Base-by-base conservation (phyloP, 140 eudicot species). In the Flaveria floridana region DNA sequence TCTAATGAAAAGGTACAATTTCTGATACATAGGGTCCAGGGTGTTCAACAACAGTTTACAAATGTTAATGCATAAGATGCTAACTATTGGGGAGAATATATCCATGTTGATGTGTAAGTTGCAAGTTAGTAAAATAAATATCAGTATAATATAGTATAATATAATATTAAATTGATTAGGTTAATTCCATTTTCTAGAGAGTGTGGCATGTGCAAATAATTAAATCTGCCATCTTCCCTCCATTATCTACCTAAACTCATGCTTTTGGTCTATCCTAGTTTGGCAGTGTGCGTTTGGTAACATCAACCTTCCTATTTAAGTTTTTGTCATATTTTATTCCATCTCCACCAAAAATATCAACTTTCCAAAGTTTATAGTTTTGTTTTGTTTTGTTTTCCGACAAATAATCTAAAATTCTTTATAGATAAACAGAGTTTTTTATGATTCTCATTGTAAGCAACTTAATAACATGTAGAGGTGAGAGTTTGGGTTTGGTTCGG, bases 221-320 rank as follows among this genome's bases (percentile, higher is more conserved):
- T 83, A 84, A 83, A 70, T 64, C 83, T 68, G 80, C 86, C 86
- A 82, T 78, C 86, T 68, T 78, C 82, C 39, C 30, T 68, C 76
- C 75, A 65, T 74, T 83, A 83, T 79, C 76, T 37, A 82, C 80
- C 84, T 78, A 66, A 68, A 79, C 83, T 79, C 81, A 75, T 79
- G 83, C 86, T 79, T 55, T 79, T 75, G 77, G 84, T 70, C 59
- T 79, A 75, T 75, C 79, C 81, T 65, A 10, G 69, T 82, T 79
- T 79, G 82, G 84, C 78, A 34, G 69, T 79, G 65, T 83, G 76
- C 71, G 79, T 70, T 83, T 56, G 81, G 86, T 76, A 61, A 71
- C 37, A 79, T 64, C 68, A 64, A 71, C 80, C 65, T 42, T 69
- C 44, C 75, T 15, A 34, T 72, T 68, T 56, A 77, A 68, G 63